A percentile compares a stretch with the other conserved stretches of the same genome.
phyloP scores from a whole-genome alignment of 2,329 filamentous ascomycete genomes.

The Fusarium coicis region DNA sequence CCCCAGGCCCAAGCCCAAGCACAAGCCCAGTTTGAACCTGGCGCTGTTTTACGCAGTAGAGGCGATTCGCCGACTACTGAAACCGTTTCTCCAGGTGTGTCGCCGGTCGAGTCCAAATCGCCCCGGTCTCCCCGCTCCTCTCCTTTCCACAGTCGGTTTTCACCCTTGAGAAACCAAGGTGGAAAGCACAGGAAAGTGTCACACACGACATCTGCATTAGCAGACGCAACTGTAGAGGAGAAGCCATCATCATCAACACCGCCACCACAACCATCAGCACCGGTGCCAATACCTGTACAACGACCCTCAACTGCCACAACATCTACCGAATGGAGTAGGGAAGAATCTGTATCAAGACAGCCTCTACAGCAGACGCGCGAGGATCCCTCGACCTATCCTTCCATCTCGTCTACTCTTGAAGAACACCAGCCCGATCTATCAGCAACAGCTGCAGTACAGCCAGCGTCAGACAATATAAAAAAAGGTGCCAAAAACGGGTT shows the following conservation, averaged over 20 bases:
- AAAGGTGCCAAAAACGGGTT: too few relatives aligned
- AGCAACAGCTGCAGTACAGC: too few relatives aligned
- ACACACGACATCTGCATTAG: slow-evolving; percentile 33
- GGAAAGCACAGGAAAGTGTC: slow-evolving; percentile 40
- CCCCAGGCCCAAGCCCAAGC: slow-evolving; percentile 21
- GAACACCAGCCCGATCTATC: slow-evolving; percentile 1
- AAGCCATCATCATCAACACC: slow-evolving; percentile 8
- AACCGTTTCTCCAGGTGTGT: slow-evolving; percentile 45
- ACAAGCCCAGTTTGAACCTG: slow-evolving; percentile 47
- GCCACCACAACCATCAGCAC: not conserved
- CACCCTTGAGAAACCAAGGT: slow-evolving; percentile 46
- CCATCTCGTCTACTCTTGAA: slow-evolving; percentile 43
- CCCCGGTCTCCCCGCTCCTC: slow-evolving; percentile 59
- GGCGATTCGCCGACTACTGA: slow-evolving; percentile 47
- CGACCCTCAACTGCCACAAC: slow-evolving; percentile 29
- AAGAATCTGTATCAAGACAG: slow-evolving; percentile 40
- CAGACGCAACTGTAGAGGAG: slow-evolving; percentile 16
- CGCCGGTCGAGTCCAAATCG: slow-evolving; percentile 53
- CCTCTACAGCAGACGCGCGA: slow-evolving; percentile 42
- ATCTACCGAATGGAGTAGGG: slow-evolving; percentile 28
- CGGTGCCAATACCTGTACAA: slow-evolving; percentile 5
- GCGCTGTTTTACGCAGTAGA: slow-evolving; percentile 49
- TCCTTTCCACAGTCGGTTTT: slow-evolving; percentile 56
- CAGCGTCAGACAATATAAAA: too few relatives aligned
- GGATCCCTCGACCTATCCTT: slow-evolving; percentile 43